Evolutionary conservation across 2,329 filamentous ascomycete species (phyloP).

Genomic region (Pyrenophora seminiperda): DNA sequence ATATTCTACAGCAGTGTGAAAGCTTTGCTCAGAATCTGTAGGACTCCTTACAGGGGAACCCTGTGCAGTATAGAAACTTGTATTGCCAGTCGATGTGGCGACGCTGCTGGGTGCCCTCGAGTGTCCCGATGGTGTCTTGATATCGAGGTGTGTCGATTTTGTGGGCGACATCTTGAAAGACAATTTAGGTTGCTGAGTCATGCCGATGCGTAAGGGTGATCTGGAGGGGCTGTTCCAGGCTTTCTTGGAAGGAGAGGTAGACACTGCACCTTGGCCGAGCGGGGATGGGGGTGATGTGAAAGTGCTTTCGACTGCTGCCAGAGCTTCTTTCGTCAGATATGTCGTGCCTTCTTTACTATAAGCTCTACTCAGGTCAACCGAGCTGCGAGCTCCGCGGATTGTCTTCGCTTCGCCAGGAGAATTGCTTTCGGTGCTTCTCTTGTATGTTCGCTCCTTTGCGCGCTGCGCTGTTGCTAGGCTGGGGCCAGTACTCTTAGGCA

Average conservation of each 20-base stretch:
- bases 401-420: conserved; percentile 22
- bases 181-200: conserved; percentile 14
- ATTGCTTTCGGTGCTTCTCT: conserved; percentile 19
- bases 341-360: conserved; percentile 20
- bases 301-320: conserved; percentile 28
- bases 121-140: conserved; percentile 7
- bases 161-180: conserved; percentile 28
- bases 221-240: conserved; percentile 22
- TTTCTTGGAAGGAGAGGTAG: conserved; percentile 25
- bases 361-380: conserved; percentile 18
- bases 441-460: conserved; percentile 27
- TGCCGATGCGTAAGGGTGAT: conserved; percentile 20
- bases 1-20: conserved; percentile 23
- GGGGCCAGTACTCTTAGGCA: conserved; percentile 18
- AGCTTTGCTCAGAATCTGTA: conserved; percentile 27
- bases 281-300: conserved; percentile 18
- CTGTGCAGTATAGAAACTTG: conserved; percentile 28
- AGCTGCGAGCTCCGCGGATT: conserved; percentile 25
- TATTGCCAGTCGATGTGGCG: conserved; percentile 26
- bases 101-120: conserved; percentile 24
- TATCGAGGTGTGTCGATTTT: conserved; percentile 7
- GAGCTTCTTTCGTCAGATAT: conserved; percentile 39
- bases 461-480: conserved; percentile 31
- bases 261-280: conserved; percentile 19
- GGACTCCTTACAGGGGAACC: conserved; percentile 40